phyloP scores from a whole-genome alignment of 257 asterid species.

The Scutellaria galericulata region DNA sequence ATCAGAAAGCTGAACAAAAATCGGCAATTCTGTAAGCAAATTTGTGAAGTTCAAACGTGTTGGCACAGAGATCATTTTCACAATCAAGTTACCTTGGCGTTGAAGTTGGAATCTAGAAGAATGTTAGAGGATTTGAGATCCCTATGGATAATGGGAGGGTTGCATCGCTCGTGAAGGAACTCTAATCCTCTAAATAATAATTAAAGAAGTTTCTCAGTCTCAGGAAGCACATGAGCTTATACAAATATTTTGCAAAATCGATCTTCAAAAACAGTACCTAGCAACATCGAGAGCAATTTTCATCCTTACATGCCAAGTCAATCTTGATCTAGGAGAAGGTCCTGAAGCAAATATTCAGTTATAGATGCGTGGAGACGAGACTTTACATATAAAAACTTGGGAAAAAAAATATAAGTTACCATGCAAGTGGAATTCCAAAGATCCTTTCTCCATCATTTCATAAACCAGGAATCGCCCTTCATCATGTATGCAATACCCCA shows the following conservation, averaged over 20 bases:
- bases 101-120: slow-evolving; percentile 79
- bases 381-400: neutral
- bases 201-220: slow-evolving; percentile 8
- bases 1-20: slow-evolving; percentile 75
- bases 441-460: slow-evolving; percentile 90
- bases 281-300: slow-evolving; percentile 94
- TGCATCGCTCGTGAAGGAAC: slow-evolving; percentile 83
- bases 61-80: slow-evolving; percentile 1
- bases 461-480: slow-evolving; percentile 76
- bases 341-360: slow-evolving; percentile 44
- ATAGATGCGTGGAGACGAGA: neutral
- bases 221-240: neutral
- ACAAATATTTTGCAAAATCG: neutral
- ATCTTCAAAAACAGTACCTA: slow-evolving; percentile 49
- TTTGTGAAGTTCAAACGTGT: neutral
- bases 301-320: slow-evolving; percentile 92
- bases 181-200: slow-evolving; percentile 76
- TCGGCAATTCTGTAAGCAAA: neutral
- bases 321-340: slow-evolving; percentile 64
- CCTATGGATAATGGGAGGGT: slow-evolving; percentile 88
- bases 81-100: slow-evolving; percentile 72
- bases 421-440: slow-evolving; percentile 79
- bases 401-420: slow-evolving; percentile 48
- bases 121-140: slow-evolving; percentile 88
- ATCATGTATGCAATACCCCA: slow-evolving; percentile 77